Conservation (phyloP, 345 rosid genomes). For the Laguncularia racemosa region DNA sequence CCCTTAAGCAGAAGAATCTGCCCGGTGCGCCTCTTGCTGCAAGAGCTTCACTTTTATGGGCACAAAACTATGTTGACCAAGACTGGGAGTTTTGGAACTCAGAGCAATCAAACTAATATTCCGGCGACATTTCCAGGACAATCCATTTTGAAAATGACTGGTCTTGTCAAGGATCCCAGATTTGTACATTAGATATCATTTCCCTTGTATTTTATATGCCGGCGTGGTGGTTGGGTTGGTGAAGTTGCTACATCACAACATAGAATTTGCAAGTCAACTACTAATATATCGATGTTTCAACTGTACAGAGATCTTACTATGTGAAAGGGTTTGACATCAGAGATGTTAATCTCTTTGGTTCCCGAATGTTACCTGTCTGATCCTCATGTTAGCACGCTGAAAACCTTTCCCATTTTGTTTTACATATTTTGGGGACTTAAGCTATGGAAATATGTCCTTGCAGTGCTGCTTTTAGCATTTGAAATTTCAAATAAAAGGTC, state of each 20-base stretch:
- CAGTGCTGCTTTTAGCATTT: slow-evolving; percentile 3
- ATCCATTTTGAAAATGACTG: slow-evolving; percentile 6
- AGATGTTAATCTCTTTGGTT: slow-evolving; percentile 8
- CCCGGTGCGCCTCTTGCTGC: slow-evolving; percentile 39
- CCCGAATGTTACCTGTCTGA: background rate
- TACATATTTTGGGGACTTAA: slow-evolving; percentile 9
- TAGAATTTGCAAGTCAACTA: too few relatives aligned
- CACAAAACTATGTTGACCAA: slow-evolving; percentile 30
- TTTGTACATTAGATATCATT: too few relatives aligned
- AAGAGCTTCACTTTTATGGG: slow-evolving; percentile 33
- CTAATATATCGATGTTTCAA: background rate
- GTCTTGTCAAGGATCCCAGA: too few relatives aligned
- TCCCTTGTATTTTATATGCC: too few relatives aligned
- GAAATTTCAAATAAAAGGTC: slow-evolving; percentile 13
- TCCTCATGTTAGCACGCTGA: background rate
- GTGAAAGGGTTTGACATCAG: slow-evolving; percentile 11
- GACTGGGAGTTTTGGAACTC: slow-evolving; percentile 36
- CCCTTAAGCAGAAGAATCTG: slow-evolving; percentile 26
- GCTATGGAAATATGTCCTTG: background rate
- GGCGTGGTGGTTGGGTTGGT: too few relatives aligned
- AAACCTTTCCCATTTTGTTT: slow-evolving; percentile 3
- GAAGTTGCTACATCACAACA: too few relatives aligned
- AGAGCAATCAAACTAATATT: slow-evolving; percentile 13
- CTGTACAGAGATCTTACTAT: slow-evolving; percentile 39
- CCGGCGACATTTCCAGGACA: background rate